phyloP scores from a whole-genome alignment of 257 asterid species.

The Thymus mandschuricus region DNA sequence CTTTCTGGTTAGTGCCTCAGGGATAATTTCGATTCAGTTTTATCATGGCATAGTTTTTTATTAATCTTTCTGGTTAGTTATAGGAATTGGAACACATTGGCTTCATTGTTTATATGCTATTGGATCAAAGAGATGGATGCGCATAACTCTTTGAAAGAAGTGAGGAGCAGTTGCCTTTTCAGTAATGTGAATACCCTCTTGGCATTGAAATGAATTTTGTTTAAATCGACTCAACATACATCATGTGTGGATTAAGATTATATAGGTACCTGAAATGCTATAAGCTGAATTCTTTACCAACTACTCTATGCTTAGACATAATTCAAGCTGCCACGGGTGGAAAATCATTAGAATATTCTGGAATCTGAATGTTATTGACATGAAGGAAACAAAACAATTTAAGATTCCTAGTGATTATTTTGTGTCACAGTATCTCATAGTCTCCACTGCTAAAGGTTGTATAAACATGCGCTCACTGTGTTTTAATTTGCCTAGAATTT shows the following conservation, averaged over 20 bases:
- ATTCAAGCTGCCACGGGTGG: not conserved
- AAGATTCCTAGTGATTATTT: conserved; percentile 4
- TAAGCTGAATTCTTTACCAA: not conserved
- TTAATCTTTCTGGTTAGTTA: conserved; percentile 11
- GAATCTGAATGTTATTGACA: not conserved
- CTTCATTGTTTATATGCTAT: not conserved
- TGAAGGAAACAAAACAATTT: not conserved
- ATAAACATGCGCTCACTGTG: conserved; percentile 3
- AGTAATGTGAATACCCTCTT: not conserved
- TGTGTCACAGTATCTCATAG: not conserved
- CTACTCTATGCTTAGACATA: not conserved
- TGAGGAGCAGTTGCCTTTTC: not conserved
- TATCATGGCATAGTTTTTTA: not conserved
- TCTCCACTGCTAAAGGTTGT: not conserved
- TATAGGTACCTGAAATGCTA: not conserved
- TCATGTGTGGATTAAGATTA: conserved; percentile 10
- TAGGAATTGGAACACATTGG: not conserved
- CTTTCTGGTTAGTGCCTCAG: conserved; percentile 1
- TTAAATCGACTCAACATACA: not conserved
- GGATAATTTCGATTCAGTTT: not conserved
- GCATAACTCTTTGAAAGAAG: conserved; percentile 1
- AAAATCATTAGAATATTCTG: not conserved
- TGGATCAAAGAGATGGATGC: conserved; percentile 8
- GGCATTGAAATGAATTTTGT: no score
- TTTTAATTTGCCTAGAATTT: conserved; percentile 3